These are phyloP conservation scores for Nicotiana undulata DNA, from an alignment of 257 asterid genomes.

Conservation along the genomic window DNA sequence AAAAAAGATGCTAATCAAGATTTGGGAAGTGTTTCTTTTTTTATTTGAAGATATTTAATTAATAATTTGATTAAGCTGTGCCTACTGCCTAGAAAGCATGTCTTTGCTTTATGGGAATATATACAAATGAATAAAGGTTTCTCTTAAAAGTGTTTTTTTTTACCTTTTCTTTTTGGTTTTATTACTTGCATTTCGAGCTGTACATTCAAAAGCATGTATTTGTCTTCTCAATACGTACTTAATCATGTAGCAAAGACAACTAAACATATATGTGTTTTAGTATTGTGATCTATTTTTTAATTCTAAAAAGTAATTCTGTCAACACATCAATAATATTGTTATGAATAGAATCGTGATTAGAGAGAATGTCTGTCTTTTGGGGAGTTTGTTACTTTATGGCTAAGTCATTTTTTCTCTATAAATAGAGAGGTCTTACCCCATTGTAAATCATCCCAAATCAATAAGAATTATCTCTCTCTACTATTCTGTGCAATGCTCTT, in stretches of 20 bases:
- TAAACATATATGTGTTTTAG: neutral
- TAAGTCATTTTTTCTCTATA: too few relatives aligned
- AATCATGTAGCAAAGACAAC: neutral
- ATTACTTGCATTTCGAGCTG: neutral
- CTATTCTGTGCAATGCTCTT: too few relatives aligned
- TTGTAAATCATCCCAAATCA: too few relatives aligned
- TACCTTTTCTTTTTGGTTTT: neutral
- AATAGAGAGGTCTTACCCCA: too few relatives aligned
- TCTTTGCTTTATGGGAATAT: neutral
- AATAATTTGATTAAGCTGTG: neutral
- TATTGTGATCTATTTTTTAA: too few relatives aligned
- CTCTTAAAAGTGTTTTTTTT: neutral
- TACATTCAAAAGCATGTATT: neutral
- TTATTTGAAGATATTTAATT: too few relatives aligned
- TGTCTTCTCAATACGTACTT: neutral
- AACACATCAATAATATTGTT: too few relatives aligned
- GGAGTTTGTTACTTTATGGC: too few relatives aligned
- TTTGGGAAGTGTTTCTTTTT: neutral
- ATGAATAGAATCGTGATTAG: too few relatives aligned
- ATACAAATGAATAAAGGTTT: neutral
- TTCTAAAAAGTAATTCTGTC: too few relatives aligned
- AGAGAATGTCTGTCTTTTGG: too few relatives aligned
- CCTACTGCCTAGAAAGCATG: slow-evolving; percentile 5
- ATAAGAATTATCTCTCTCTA: too few relatives aligned
- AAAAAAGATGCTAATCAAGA: slow-evolving; percentile 4